A percentile compares a stretch with the other conserved stretches of the same genome.
Evolutionary conservation across 768 basidiomycete genomes (phyloP).

Genomic region (Amanita jacksonii): DNA sequence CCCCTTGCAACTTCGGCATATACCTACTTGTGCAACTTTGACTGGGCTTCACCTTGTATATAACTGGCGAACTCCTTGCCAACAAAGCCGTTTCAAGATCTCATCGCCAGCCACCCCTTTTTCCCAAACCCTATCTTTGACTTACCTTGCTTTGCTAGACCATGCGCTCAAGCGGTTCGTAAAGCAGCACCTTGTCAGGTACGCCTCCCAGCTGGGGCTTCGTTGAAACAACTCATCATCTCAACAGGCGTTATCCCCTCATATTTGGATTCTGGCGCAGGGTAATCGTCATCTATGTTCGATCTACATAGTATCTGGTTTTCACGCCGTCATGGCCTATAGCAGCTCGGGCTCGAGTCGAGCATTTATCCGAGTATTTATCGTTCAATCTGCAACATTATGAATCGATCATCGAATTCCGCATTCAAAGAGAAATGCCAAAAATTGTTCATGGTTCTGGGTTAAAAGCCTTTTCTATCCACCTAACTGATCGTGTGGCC

Average conservation of each 20-base stretch:
- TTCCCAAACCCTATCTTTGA: conserved; percentile 42
- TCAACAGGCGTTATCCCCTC: conserved; percentile 60
- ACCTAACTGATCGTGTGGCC: not conserved
- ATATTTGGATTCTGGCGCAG: conserved; percentile 64
- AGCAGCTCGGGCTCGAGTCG: conserved; percentile 54
- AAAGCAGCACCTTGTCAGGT: conserved; percentile 52
- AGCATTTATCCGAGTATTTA: conserved; percentile 38
- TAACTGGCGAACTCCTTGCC: conserved; percentile 15
- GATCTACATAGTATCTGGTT: conserved; percentile 5
- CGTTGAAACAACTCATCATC: conserved; percentile 1
- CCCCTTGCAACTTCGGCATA: conserved; percentile 3
- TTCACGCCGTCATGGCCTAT: not conserved
- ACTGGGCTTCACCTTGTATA: conserved; percentile 17
- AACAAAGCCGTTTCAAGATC: not conserved
- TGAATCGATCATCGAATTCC: conserved; percentile 39
- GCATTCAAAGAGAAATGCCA: conserved; percentile 36
- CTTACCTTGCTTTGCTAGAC: conserved; percentile 42
- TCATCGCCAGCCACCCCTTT: conserved; percentile 33
- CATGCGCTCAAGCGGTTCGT: conserved; percentile 45
- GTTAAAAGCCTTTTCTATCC: not conserved
- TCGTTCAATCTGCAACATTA: conserved; percentile 40
- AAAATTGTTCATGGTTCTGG: conserved; percentile 38
- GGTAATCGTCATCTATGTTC: conserved; percentile 27
- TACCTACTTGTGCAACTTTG: conserved; percentile 11
- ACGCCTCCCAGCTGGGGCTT: conserved; percentile 11